A percentile compares a stretch with the other conserved stretches of the same genome.
Evolutionary conservation across 1,139 yeast genomes (phyloP).

Genomic region (Blastobotrys apis): DNA sequence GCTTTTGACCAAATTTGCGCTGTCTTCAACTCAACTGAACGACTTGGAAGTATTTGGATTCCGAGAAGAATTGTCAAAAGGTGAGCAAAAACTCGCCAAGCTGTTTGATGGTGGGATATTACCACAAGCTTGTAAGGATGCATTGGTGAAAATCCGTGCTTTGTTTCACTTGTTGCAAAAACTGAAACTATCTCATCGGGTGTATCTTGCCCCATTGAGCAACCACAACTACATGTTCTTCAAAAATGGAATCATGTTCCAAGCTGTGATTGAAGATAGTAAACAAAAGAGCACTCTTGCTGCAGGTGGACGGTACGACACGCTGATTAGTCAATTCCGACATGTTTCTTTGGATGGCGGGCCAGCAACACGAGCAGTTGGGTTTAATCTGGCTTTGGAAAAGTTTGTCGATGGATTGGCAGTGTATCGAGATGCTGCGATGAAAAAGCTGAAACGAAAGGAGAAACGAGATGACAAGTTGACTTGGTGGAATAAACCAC

Average conservation of each 20-base stretch:
- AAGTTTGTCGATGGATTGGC: slow-evolving; percentile 48
- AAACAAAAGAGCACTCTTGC: slow-evolving; percentile 49
- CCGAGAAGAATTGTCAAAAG: slow-evolving; percentile 58
- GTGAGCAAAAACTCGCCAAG: slow-evolving; percentile 57
- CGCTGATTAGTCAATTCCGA: slow-evolving; percentile 58
- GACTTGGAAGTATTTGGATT: slow-evolving; percentile 81
- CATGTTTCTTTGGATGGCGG: slow-evolving; percentile 44
- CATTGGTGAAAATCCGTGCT: slow-evolving; percentile 54
- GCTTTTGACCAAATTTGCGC: slow-evolving; percentile 63
- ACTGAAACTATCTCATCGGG: slow-evolving; percentile 52
- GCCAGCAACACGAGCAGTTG: slow-evolving; percentile 63
- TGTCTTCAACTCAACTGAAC: slow-evolving; percentile 76
- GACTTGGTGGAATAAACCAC: slow-evolving; percentile 26
- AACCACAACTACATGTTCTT: slow-evolving; percentile 80
- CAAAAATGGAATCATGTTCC: slow-evolving; percentile 80
- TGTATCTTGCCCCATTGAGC: slow-evolving; percentile 65
- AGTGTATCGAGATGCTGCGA: slow-evolving; percentile 32
- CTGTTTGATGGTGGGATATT: slow-evolving; percentile 78
- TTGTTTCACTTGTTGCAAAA: slow-evolving; percentile 52
- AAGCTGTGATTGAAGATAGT: slow-evolving; percentile 60
- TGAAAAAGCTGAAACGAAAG: slow-evolving; percentile 21
- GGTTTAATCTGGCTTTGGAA: slow-evolving; percentile 73
- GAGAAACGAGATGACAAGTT: slow-evolving; percentile 25
- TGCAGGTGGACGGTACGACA: slow-evolving; percentile 91
- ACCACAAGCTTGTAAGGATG: slow-evolving; percentile 55